Percentiles rank a stretch among this genome's conserved stretches.
Conservation (phyloP, 805 yeast genomes). For the Cyberlindnera americana region DNA sequence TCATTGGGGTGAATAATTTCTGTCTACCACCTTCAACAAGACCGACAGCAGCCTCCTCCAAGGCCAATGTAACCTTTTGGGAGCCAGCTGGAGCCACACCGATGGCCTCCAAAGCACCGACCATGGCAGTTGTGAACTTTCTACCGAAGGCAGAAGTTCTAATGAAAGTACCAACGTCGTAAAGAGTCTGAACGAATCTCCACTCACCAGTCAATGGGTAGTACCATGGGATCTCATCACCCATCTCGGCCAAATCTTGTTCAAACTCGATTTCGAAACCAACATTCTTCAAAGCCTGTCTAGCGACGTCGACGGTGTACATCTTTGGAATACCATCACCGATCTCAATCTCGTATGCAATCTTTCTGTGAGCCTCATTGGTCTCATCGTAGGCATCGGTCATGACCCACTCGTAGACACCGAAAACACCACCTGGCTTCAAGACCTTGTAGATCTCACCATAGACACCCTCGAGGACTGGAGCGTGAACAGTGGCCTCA, state of each 20-base stretch:
- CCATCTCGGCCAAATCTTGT: constrained; percentile 77
- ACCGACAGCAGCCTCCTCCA: constrained; percentile 96
- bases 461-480: constrained; percentile 92
- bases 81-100: constrained; percentile 94
- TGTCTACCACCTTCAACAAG: constrained; percentile 90
- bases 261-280: constrained; percentile 81
- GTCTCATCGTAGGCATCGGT: constrained; percentile 87
- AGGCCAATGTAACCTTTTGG: constrained; percentile 81
- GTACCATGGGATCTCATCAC: constrained; percentile 93
- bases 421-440: constrained; percentile 97
- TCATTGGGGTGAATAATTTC: constrained; percentile 95
- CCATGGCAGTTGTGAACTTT: constrained; percentile 73
- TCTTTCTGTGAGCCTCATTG: constrained; percentile 85
- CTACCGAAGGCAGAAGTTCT: constrained; percentile 90
- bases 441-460: constrained; percentile 90
- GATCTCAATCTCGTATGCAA: constrained; percentile 94
- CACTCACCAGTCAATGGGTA: constrained; percentile 94
- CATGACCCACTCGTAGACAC: constrained; percentile 99
- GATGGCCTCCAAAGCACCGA: constrained; percentile 75
- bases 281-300: constrained; percentile 75
- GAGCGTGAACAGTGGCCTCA: constrained; percentile 98
- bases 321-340: constrained; percentile 99
- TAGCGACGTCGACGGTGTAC: constrained; percentile 84
- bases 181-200: constrained; percentile 75
- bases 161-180: constrained; percentile 78